Base-by-base conservation (phyloP, 108 stramenopile species). In the Nitzschia putrida region DNA sequence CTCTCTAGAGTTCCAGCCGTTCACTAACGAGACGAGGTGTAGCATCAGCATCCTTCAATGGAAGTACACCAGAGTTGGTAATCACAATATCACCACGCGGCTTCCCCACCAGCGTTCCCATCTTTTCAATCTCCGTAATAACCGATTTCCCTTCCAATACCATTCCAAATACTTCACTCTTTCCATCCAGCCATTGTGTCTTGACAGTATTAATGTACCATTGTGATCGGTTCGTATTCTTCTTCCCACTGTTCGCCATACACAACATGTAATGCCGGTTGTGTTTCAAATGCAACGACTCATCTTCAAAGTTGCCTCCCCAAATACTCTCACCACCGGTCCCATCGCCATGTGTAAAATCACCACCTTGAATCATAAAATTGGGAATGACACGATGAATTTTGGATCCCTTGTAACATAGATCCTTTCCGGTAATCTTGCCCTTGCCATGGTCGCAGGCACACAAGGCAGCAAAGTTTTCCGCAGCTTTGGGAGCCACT, bases 271-370 rank as follows among this genome's bases (percentile, higher is more conserved):
- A 95, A 8, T 75, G 57, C 72, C 95, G 81, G 69, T 87, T 86
- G 81, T 95, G 95, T 69, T 87, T 95, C n/a, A 99, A 82, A 59
- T 86, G 79, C 65, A 85, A 85, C 2, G 88, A 73, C 71, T 95
- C 95, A 72, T 97, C 98, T 42, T 97, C 89, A 59, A 70, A 72
- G 47, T 84, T 80, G 40, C 84, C 81, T 10, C 90, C 91, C 66
- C 88, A 92, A 74, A 97, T 98, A 57, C 85, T 90, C 71, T 91
- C 92, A 55, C 97, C 97, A 41, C 98, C 98, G 24, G 85, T 93
- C 47, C 98, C 98, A 78, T 91, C 95, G 37, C 84, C 83, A 65
- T 92, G 88, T 0, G 89, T 93, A 73, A 91, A 83, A 61, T 95
- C 92, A 52, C 97, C 95, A 24, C 77, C 71, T 34, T 98, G 97